phyloP scores from a whole-genome alignment of 352 stramenopile genomes.

The Phytopythium kandeliae region DNA sequence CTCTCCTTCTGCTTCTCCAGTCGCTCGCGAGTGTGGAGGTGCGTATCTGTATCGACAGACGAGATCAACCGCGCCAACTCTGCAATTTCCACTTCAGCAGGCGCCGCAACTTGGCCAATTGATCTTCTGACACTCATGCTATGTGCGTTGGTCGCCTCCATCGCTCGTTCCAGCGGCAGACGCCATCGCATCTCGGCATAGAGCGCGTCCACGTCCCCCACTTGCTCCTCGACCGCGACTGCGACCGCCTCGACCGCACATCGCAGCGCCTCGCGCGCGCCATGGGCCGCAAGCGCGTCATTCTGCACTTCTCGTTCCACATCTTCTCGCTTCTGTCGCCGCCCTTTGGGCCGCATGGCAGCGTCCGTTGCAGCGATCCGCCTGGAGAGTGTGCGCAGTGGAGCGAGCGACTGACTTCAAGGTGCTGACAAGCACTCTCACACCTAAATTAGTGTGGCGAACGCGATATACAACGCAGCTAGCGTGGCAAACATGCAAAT shows the following conservation, averaged over 20 bases:
- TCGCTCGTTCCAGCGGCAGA: constrained; percentile 13
- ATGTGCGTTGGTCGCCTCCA: constrained; percentile 11
- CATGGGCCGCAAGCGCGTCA: background rate
- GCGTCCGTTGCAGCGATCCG: no score
- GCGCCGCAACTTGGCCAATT: background rate
- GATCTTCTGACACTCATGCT: constrained; percentile 4
- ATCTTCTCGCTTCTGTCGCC: background rate
- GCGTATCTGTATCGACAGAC: constrained; percentile 6
- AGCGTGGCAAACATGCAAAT: background rate
- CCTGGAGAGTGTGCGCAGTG: no score
- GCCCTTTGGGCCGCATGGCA: background rate
- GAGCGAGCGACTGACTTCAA: background rate
- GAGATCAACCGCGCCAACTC: constrained; percentile 15
- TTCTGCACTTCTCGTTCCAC: background rate
- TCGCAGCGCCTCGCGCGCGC: background rate
- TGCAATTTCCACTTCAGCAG: background rate
- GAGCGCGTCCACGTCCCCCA: background rate
- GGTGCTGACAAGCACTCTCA: background rate
- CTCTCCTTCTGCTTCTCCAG: constrained; percentile 8
- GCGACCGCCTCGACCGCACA: background rate
- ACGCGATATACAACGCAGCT: background rate
- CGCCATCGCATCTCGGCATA: constrained; percentile 2
- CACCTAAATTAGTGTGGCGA: background rate
- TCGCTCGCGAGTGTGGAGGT: background rate
- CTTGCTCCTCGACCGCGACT: background rate